A percentile compares a stretch with the other conserved stretches of the same genome.
Conservation (phyloP, 306 rosid species). For the Boehmeria nivea region DNA sequence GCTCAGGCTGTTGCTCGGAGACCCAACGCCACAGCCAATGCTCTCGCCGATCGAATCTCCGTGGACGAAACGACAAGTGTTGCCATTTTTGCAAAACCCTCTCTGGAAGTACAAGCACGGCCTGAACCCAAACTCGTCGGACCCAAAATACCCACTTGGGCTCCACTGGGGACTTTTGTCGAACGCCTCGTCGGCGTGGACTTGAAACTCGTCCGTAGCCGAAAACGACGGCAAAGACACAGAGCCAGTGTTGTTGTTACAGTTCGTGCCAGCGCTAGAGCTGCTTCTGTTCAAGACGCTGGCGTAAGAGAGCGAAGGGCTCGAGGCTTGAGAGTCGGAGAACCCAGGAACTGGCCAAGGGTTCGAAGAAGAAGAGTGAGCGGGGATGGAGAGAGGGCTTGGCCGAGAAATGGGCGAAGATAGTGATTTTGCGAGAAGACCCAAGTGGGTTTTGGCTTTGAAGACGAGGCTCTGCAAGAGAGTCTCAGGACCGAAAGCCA, state of each 20-base stretch:
- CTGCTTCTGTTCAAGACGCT: conserved; percentile 46
- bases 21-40: conserved; percentile 35
- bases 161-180: conserved; percentile 41
- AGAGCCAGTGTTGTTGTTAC: neutral
- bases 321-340: neutral
- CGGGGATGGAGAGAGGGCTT: conserved; percentile 55
- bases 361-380: conserved; percentile 40
- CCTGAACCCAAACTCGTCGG: conserved; percentile 52
- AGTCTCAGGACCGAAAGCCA: conserved; percentile 67
- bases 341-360: conserved; percentile 26
- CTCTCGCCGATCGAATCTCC: conserved; percentile 42
- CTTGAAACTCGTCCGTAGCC: neutral
- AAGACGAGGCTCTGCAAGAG: conserved; percentile 45
- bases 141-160: conserved; percentile 42
- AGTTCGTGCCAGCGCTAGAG: conserved; percentile 28
- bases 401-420: conserved; percentile 62
- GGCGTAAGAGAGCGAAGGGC: conserved; percentile 47
- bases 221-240: neutral
- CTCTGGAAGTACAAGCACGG: conserved; percentile 79
- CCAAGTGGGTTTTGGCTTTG: conserved; percentile 59
- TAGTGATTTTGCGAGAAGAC: conserved; percentile 21
- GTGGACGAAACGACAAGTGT: conserved; percentile 68
- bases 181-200: conserved; percentile 44
- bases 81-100: conserved; percentile 84
- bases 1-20: conserved; percentile 38